A percentile compares a stretch with the other conserved stretches of the same genome.
phyloP scores from a whole-genome alignment of 257 asterid species.

The Parsonsia alboflavescens region DNA sequence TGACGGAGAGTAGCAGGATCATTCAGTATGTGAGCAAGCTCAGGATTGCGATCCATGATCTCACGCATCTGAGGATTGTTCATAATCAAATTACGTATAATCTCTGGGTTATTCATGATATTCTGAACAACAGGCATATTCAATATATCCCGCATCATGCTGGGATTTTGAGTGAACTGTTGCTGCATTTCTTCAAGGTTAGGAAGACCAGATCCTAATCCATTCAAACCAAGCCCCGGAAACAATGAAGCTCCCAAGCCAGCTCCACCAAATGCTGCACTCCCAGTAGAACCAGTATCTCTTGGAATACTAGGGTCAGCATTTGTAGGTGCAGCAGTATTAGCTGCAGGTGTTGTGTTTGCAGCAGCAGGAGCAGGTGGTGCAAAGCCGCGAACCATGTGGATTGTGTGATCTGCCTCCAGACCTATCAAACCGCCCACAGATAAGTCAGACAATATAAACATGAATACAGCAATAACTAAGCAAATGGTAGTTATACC shows the following conservation, averaged over 20 bases:
- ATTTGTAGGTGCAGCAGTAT: constrained; percentile 26
- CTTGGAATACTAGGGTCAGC: constrained; percentile 26
- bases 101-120: constrained; percentile 55
- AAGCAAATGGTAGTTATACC: background rate
- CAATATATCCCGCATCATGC: constrained; percentile 52
- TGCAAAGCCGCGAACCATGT: constrained; percentile 51
- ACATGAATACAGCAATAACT: background rate
- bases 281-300: constrained; percentile 31
- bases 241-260: constrained; percentile 43
- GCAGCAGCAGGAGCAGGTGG: constrained; percentile 37
- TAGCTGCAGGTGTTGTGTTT: constrained; percentile 22
- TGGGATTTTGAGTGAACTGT: constrained; percentile 47
- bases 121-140: constrained; percentile 49
- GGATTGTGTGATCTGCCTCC: constrained; percentile 55
- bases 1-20: constrained; percentile 59
- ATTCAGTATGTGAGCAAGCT: constrained; percentile 49
- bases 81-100: constrained; percentile 44
- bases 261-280: constrained; percentile 32
- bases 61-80: constrained; percentile 67
- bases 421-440: constrained; percentile 31
- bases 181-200: constrained; percentile 47
- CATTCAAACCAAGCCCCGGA: constrained; percentile 41
- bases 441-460: background rate
- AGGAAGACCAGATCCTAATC: constrained; percentile 45
- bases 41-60: constrained; percentile 54